Conservation (phyloP, 768 basidiomycete species). For the Krasilnikovozyma curviuscula region DNA sequence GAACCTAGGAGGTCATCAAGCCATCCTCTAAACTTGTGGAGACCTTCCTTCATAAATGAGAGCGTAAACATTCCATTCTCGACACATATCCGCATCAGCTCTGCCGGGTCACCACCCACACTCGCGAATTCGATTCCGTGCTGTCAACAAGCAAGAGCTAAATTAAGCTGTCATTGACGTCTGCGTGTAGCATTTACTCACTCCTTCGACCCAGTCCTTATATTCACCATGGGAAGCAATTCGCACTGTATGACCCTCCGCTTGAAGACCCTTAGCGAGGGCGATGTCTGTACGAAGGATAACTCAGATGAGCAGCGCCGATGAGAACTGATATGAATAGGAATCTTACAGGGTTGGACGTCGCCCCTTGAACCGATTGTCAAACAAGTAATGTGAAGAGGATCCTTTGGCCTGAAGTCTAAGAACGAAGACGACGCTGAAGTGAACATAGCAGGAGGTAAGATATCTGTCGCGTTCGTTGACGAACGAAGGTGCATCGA, state of each 20-base stretch:
- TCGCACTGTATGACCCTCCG: conserved; percentile 65
- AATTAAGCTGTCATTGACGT: not conserved
- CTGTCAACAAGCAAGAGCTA: conserved; percentile 28
- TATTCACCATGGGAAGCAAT: conserved; percentile 96
- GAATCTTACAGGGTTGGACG: conserved; percentile 60
- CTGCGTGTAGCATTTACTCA: conserved; percentile 32
- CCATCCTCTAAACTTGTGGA: conserved; percentile 94
- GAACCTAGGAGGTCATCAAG: conserved; percentile 86
- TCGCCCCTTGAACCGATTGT: conserved; percentile 94
- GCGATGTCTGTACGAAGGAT: conserved; percentile 41
- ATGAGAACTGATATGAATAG: not conserved
- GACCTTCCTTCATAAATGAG: conserved; percentile 74
- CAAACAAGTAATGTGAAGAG: conserved; percentile 76
- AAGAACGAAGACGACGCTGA: conserved; percentile 90
- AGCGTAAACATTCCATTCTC: conserved; percentile 97
- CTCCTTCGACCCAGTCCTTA: conserved; percentile 82
- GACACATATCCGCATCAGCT: conserved; percentile 61
- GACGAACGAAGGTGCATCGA: conserved; percentile 27
- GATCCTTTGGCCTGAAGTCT: conserved; percentile 76
- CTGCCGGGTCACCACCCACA: conserved; percentile 93
- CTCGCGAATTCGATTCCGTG: conserved; percentile 88
- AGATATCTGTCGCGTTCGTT: conserved; percentile 44
- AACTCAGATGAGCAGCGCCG: not conserved
- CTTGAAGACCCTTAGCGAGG: conserved; percentile 51
- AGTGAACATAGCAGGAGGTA: conserved; percentile 88